These are phyloP conservation scores for Fusarium udum DNA, from an alignment of 2,329 filamentous ascomycete species.

Conservation along the genomic window DNA sequence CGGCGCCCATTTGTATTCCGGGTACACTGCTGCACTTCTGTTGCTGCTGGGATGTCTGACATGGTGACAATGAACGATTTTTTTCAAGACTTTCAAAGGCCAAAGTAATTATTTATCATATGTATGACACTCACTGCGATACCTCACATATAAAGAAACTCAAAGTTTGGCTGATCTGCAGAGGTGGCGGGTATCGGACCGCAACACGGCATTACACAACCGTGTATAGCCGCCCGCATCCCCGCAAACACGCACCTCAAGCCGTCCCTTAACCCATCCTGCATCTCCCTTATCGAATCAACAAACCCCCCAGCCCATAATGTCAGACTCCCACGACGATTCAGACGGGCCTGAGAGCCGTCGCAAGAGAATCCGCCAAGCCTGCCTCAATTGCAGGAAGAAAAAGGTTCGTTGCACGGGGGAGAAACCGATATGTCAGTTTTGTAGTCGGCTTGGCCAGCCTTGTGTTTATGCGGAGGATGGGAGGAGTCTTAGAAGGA, in stretches of 20 bases:
- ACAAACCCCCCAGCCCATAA: not conserved
- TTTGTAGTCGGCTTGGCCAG: slow-evolving; percentile 10
- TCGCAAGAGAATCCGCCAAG: slow-evolving; percentile 19
- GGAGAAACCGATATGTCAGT: slow-evolving; percentile 15
- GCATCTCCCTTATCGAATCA: not conserved
- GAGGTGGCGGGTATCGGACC: not conserved
- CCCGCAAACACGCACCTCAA: not conserved
- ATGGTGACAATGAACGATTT: not conserved
- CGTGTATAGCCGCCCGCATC: not conserved
- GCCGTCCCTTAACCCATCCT: not conserved
- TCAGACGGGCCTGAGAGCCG: slow-evolving; percentile 16
- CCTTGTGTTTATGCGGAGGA: slow-evolving; percentile 14
- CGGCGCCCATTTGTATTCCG: not conserved
- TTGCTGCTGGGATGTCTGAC: not conserved
- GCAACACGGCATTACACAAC: slow-evolving; percentile 11
- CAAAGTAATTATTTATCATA: fast-evolving
- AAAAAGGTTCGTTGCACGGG: slow-evolving; percentile 21
- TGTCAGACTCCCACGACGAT: slow-evolving; percentile 11
- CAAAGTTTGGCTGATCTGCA: not conserved
- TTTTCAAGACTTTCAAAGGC: fast-evolving
- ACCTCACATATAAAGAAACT: not conserved
- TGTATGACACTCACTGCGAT: not conserved
- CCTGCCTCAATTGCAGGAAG: slow-evolving; percentile 17
- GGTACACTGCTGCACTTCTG: not conserved
- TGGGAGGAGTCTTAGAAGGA: slow-evolving; percentile 5